phyloP scores from a whole-genome alignment of 768 basidiomycete species.

The Lactarius deliciosus region DNA sequence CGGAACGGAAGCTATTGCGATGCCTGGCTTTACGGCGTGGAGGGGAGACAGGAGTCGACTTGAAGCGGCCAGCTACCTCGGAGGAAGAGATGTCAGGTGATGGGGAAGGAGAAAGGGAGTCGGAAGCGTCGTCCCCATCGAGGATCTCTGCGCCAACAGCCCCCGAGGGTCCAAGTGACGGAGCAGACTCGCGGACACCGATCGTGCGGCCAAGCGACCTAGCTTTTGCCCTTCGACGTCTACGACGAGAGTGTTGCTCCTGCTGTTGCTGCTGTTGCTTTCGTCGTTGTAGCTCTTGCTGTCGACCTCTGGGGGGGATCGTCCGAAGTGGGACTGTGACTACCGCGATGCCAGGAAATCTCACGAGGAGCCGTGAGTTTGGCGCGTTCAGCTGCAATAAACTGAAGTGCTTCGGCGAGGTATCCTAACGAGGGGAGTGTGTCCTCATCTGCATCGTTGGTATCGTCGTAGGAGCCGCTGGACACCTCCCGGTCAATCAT shows the following conservation, averaged over 20 bases:
- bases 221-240: slow-evolving; percentile 37
- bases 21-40: slow-evolving; percentile 10
- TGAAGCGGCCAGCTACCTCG: slow-evolving; percentile 32
- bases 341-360: slow-evolving; percentile 21
- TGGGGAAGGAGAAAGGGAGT: slow-evolving; percentile 34
- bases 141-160: slow-evolving; percentile 22
- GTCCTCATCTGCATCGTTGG: slow-evolving; percentile 34
- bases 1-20: slow-evolving; percentile 27
- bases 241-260: slow-evolving; percentile 35
- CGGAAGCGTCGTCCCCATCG: slow-evolving; percentile 33
- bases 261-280: background rate
- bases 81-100: slow-evolving; percentile 34
- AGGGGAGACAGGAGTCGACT: slow-evolving; percentile 35
- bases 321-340: slow-evolving; percentile 28
- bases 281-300: background rate
- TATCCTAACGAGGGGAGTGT: slow-evolving; percentile 66
- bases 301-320: slow-evolving; percentile 19
- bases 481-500: slow-evolving; percentile 27
- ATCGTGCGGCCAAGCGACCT: slow-evolving; percentile 25
- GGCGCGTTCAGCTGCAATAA: slow-evolving; percentile 69
- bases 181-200: slow-evolving; percentile 15
- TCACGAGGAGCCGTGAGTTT: slow-evolving; percentile 48
- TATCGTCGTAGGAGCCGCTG: slow-evolving; percentile 29
- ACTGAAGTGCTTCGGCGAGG: slow-evolving; percentile 72
- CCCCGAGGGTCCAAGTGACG: slow-evolving; percentile 2